phyloP scores from a whole-genome alignment of 2,329 filamentous ascomycete genomes.

The Aspergillus phoenicis region DNA sequence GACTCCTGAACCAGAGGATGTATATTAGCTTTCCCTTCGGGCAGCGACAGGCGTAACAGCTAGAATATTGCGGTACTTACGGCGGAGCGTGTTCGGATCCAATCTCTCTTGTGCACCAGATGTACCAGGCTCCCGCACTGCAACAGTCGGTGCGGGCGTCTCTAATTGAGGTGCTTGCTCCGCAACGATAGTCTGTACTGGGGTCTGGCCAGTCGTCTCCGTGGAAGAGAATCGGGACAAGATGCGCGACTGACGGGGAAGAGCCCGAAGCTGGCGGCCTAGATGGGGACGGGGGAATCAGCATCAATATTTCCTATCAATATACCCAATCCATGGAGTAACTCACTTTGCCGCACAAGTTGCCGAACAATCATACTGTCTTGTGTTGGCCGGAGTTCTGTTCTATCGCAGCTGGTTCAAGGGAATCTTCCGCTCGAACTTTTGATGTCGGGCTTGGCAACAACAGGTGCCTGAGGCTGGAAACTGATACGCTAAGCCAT shows the following conservation, averaged over 20 bases:
- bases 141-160: conserved; percentile 14
- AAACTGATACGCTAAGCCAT: conserved; percentile 7
- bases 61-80: conserved; percentile 25
- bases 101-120: conserved; percentile 18
- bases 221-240: conserved; percentile 39
- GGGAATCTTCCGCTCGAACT: conserved; percentile 36
- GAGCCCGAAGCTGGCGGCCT: conserved; percentile 43
- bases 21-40: background rate
- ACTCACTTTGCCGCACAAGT: conserved; percentile 45
- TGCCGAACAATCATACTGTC: conserved; percentile 47
- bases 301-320: background rate
- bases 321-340: background rate
- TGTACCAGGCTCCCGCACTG: conserved; percentile 10
- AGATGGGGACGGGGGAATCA: conserved; percentile 17
- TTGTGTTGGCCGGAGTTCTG: conserved; percentile 17
- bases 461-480: conserved; percentile 28
- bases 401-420: conserved; percentile 19
- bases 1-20: conserved; percentile 25
- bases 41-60: background rate
- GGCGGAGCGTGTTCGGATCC: conserved; percentile 21
- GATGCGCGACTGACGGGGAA: conserved; percentile 36
- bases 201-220: conserved; percentile 30
- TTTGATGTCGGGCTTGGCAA: conserved; percentile 40
- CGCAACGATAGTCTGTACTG: conserved; percentile 23
- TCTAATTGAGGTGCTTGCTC: conserved; percentile 17